Conservation (phyloP, 257 asterid genomes). For the Coffea eugenioides region DNA sequence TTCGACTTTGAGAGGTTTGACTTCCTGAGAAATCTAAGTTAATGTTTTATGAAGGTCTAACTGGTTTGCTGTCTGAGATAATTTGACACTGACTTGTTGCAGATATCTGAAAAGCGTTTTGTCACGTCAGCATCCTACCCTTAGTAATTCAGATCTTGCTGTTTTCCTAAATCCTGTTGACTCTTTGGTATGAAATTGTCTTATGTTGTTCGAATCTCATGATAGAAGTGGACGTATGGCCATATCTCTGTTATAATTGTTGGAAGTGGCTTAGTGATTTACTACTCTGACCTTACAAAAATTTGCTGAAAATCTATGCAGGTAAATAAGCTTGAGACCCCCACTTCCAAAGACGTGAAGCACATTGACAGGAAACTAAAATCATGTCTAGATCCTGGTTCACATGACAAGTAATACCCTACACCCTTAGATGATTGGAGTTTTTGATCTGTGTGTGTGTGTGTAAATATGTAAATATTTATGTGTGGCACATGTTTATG, state of each 20-base stretch:
- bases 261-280: constrained; percentile 7
- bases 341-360: constrained; percentile 77
- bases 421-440: constrained; percentile 14
- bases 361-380: constrained; percentile 96
- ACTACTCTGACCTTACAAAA: neutral
- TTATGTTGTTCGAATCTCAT: neutral
- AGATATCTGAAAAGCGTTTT: constrained; percentile 66
- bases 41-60: constrained; percentile 8
- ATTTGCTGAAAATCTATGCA: constrained; percentile 25
- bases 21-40: constrained; percentile 3
- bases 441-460: constrained; percentile 5
- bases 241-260: neutral
- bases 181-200: constrained; percentile 45
- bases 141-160: constrained; percentile 48
- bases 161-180: constrained; percentile 50
- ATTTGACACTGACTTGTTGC: constrained; percentile 25
- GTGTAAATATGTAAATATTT: neutral
- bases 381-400: constrained; percentile 86
- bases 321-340: constrained; percentile 80
- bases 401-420: constrained; percentile 79
- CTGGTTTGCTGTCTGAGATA: constrained; percentile 25
- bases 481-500: neutral
- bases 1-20: constrained; percentile 75
- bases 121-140: constrained; percentile 63
- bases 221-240: neutral